Evolutionary conservation across 2,329 filamentous ascomycete genomes (phyloP), one percentile per base, ranked within the genome.

Genomic region (Leptographium wingfieldii): DNA sequence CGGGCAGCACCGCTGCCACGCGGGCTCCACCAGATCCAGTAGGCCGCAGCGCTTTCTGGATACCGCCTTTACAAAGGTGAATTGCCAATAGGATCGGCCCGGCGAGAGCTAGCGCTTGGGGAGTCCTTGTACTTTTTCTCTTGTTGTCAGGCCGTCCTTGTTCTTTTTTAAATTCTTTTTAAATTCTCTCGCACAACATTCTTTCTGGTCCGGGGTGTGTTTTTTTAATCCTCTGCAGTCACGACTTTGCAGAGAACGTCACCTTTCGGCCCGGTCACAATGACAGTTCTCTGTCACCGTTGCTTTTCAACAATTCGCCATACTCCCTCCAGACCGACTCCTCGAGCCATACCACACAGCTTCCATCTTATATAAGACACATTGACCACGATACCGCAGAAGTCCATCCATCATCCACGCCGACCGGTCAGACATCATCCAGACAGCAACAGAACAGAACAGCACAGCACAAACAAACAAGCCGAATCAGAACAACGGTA

Each of bases 61-160:
- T 38, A 56, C 55, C 55, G 55, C 53, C 55, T 46, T 38, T 56
- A 31, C 25, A 35, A 56, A 43, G 55, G 55, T 56, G 55, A 31
- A 29, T 19, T 46, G 25, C 55, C 55, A 56, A 56, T 56, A 27
- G 38, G 38, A 46, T 29, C 22, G 22, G 22, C 4, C 55, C 55
- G 55, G 55, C 55, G 25, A 48, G 16, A 33, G 14, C 3, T 10
- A 12, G 27, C 29, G 27, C n/a, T n/a, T 19, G 33, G 33, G 10
- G 33, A 35, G 33, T 7, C 33, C 33, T 9, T 2, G 33, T 35
- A 5, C 33, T 14, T n/a, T 14, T 25, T 11, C 22, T 22, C 1
- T 25, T 25, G 46, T 25, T 22, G 48, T 51, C 48, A 51, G 48
- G 48, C 48, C 48, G 5, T 25, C 25, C 6, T 7, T 1, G 22